A percentile compares a stretch with the other conserved stretches of the same genome.
phyloP scores from a whole-genome alignment of 2,329 filamentous ascomycete genomes.

The Fonsecaea pugnacius region DNA sequence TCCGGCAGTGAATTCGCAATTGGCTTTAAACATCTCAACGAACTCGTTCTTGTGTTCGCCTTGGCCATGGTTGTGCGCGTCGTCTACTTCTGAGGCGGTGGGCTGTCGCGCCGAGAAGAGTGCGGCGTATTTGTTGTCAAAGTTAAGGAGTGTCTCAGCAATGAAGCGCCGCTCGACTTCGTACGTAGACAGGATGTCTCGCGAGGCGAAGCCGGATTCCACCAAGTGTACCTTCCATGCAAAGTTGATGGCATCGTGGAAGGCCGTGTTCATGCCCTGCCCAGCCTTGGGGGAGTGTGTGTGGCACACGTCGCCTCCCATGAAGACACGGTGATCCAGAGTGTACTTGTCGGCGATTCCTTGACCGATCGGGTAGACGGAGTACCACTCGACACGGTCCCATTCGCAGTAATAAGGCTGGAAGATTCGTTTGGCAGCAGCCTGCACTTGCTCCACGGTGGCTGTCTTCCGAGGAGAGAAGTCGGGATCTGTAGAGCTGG shows the following conservation, averaged over 20 bases:
- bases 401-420: constrained; percentile 65
- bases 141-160: constrained; percentile 80
- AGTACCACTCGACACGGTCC: constrained; percentile 70
- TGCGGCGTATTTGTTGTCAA: constrained; percentile 87
- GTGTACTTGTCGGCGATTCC: constrained; percentile 69
- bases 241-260: constrained; percentile 75
- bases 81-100: constrained; percentile 71
- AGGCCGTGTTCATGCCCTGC: constrained; percentile 67
- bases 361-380: constrained; percentile 68
- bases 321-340: constrained; percentile 67
- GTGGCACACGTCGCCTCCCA: constrained; percentile 68
- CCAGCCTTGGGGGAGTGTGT: constrained; percentile 68
- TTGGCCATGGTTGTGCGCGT: constrained; percentile 53
- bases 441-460: constrained; percentile 63
- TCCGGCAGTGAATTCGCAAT: constrained; percentile 88
- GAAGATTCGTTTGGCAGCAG: constrained; percentile 61
- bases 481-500: constrained; percentile 64
- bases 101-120: constrained; percentile 82
- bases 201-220: constrained; percentile 77
- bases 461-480: constrained; percentile 65
- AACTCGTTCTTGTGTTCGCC: constrained; percentile 72
- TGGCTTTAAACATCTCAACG: constrained; percentile 85
- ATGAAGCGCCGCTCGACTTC: constrained; percentile 83
- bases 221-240: constrained; percentile 97
- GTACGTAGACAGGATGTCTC: constrained; percentile 79